Conservation (phyloP, 179 eudicot genomes). For the Beta corolliflora region DNA sequence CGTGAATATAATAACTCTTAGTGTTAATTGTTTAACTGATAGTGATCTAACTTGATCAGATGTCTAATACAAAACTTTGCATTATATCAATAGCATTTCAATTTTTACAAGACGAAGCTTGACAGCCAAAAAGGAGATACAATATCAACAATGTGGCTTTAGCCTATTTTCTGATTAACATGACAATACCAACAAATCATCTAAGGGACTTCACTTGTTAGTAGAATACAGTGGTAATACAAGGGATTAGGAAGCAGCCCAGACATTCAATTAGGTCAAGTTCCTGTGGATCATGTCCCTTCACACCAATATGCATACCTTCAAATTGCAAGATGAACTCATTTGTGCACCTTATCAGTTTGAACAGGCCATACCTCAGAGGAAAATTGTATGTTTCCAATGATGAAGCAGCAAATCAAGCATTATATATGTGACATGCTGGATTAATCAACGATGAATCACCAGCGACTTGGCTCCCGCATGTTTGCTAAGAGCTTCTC, state of each 20-base stretch:
- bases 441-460: not conserved
- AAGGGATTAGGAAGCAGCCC: not conserved
- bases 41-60: too few relatives aligned
- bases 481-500: not conserved
- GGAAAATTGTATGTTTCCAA: not conserved
- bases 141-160: not conserved
- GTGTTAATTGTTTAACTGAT: too few relatives aligned
- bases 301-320: not conserved
- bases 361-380: not conserved
- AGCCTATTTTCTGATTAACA: constrained; percentile 7
- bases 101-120: not conserved
- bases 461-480: not conserved
- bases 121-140: not conserved
- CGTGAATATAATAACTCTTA: too few relatives aligned
- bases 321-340: not conserved
- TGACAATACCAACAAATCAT: not conserved
- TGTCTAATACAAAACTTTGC: too few relatives aligned
- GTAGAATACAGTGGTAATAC: constrained; percentile 7
- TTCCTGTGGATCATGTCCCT: not conserved
- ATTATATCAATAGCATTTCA: not conserved
- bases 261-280: not conserved
- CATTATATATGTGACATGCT: not conserved
- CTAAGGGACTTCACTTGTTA: not conserved
- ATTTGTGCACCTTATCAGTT: not conserved
- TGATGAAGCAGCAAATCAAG: not conserved